phyloP scores from a whole-genome alignment of 2,329 filamentous ascomycete species.

The Dothideomycetidae sp. region DNA sequence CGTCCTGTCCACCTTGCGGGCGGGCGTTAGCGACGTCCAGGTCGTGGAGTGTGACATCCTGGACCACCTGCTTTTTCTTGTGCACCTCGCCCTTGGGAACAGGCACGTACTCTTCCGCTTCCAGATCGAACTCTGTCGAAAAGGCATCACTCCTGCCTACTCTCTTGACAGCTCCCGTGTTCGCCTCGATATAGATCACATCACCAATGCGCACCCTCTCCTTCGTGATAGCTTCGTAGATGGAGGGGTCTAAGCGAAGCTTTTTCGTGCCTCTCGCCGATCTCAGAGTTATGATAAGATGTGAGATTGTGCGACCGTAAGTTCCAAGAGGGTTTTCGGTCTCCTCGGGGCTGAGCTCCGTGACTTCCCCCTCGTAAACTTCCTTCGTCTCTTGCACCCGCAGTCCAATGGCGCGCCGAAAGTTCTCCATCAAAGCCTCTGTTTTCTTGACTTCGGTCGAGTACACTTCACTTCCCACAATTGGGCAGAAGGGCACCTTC shows the following conservation, averaged over 20 bases:
- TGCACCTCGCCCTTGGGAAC: slow-evolving; percentile 98
- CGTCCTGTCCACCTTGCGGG: slow-evolving; percentile 93
- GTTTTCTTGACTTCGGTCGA: slow-evolving; percentile 99
- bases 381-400: slow-evolving; percentile 98
- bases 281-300: slow-evolving; percentile 85
- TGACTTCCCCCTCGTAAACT: slow-evolving; percentile 97
- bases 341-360: slow-evolving; percentile 93
- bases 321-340: slow-evolving; percentile 93
- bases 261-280: slow-evolving; percentile 96
- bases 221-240: slow-evolving; percentile 98
- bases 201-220: slow-evolving; percentile 92
- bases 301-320: slow-evolving; percentile 95
- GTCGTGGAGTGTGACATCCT: slow-evolving; percentile 95
- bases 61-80: slow-evolving; percentile 99
- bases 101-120: slow-evolving; percentile 97
- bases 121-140: slow-evolving; percentile 94
- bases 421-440: slow-evolving; percentile 98
- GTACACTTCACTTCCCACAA: slow-evolving; percentile 96
- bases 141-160: slow-evolving; percentile 94
- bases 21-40: slow-evolving; percentile 89
- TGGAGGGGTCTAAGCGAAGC: slow-evolving; percentile 87
- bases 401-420: slow-evolving; percentile 85
- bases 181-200: slow-evolving; percentile 98
- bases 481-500: slow-evolving; percentile 96
- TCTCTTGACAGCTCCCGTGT: slow-evolving; percentile 94